Evolutionary conservation across 768 basidiomycete genomes (phyloP), one percentile per base, ranked within the genome.

Genomic region (Russula griseocarnosa): DNA sequence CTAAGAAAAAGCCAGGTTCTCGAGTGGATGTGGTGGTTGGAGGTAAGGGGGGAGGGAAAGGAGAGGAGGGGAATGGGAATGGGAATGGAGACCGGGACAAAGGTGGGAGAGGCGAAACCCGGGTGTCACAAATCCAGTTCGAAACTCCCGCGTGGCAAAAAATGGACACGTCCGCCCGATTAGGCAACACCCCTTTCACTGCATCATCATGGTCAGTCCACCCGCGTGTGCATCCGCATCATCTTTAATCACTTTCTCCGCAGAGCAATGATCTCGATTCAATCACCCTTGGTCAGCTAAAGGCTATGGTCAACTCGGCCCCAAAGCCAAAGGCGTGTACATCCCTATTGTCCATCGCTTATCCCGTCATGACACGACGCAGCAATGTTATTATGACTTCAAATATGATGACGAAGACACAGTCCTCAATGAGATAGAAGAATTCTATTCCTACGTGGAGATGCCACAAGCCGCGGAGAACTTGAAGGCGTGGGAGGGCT

Each of bases 391-490:
- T 69, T 97, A 90, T 74, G 92, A 94, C 78, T 97, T 90, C 76
- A 85, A 89, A 65, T 98, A 98, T 73, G 92, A 96, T 69, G 95
- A 98, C 74, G 94, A 96, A 71, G 93, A 97, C 75, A 94, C 92
- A 5, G 86, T 98, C 22, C 87, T 96, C 82, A 89, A 90, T 70
- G 97, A 99, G 74, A 87, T 99, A 44, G 92, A 98, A 63, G 97
- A 99, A 75, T 98, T 98, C 77, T 98, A 96, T 75, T 92, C 93
- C 24, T 99, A 97, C 75, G 86, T 93, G 65, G 96, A 98, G 78
- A 92, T 94, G 84, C 84, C 90, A 0, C 91, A 94, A 73, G 87
- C 94, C 24, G 85, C 84, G 3, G 90, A 92, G 78, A 92, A 93
- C 73, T 78, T 92, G 67, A 88, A 86, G 71, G 88, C 91, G 51